phyloP scores from a whole-genome alignment of 805 yeast species.

The Zygotorulaspora danielsina region DNA sequence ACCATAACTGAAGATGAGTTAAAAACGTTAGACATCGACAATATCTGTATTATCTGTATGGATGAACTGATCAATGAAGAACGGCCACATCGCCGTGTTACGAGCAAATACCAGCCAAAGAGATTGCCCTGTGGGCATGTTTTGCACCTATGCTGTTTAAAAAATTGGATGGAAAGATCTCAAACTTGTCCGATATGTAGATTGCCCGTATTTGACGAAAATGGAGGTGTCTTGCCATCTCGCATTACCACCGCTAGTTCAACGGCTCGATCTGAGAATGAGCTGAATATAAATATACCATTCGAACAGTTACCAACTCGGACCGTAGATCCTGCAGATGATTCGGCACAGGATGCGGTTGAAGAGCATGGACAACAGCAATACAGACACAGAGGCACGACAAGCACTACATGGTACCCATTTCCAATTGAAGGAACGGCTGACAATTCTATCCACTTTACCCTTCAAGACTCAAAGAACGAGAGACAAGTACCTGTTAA shows the following conservation, averaged over 20 bases:
- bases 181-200: slow-evolving; percentile 93
- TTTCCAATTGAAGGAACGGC: slow-evolving; percentile 17
- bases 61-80: slow-evolving; percentile 65
- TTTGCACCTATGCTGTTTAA: slow-evolving; percentile 82
- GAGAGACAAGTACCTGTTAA: slow-evolving; percentile 9
- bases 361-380: not conserved
- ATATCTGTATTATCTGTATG: slow-evolving; percentile 83
- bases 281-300: not conserved
- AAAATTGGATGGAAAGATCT: slow-evolving; percentile 89
- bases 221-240: slow-evolving; percentile 24
- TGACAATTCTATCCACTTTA: slow-evolving; percentile 10
- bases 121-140: slow-evolving; percentile 81
- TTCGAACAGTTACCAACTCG: not conserved
- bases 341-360: not conserved
- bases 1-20: slow-evolving; percentile 64
- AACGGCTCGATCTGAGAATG: slow-evolving; percentile 1
- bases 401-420: slow-evolving; percentile 16
- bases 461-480: slow-evolving; percentile 6
- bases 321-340: not conserved
- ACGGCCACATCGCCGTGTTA: slow-evolving; percentile 1
- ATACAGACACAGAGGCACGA: not conserved
- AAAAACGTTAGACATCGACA: slow-evolving; percentile 46
- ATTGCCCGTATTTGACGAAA: slow-evolving; percentile 51
- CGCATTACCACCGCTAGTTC: slow-evolving; percentile 3
- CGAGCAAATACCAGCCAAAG: slow-evolving; percentile 56